Base-by-base conservation (phyloP, 441 rosid genomes). In the Corymbia calophylla region DNA sequence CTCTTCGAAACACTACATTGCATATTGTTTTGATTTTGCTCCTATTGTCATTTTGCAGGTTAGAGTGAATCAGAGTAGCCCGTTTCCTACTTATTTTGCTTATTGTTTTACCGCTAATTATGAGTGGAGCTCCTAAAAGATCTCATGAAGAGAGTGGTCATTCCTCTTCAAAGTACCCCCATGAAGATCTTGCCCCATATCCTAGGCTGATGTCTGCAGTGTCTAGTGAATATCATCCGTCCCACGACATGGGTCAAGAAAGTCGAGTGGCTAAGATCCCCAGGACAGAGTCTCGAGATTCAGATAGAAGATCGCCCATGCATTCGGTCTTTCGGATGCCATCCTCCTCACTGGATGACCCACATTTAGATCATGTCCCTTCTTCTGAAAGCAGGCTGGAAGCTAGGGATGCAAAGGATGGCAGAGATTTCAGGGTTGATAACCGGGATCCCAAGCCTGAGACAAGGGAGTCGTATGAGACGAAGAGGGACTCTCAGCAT, bases 61-160 rank as follows among this genome's bases (percentile, higher is more conserved):
- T 35, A 17, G 49, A 84, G 51, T 77, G 9, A 77, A 77, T 77
- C 27, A 0, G 17, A 23, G 84, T 44, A 23, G 53, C 2, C 1
- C 44, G 81, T 70, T 70, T 70, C 48, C 81, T 70, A 12, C 81
- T 25, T 70, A 3, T 10, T 27, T 77, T 77, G n/a, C 84, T 44
- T 44, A 77, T 77, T 77, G 18, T 13, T 77, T 77, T 77, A 25
- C n/a, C 4, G n/a, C n/a, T 18, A 88, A 82, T 82, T 51, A 98
- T 98, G 99, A 98, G 99, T 88, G 95, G 96, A 91, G 94, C 94
- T 88, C 98, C 99, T 23, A 98, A 97, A 93, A 94, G 99, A 95
- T 90, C 96, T 89, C 98, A 95, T 47, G 99, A 98, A 87, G 99
- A 97, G 87, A 96, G 93, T 89, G 93, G 93, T 90, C 95, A 96